Evolutionary conservation across 2,329 filamentous ascomycete species (phyloP).

Genomic region (Sporothrix pallida): DNA sequence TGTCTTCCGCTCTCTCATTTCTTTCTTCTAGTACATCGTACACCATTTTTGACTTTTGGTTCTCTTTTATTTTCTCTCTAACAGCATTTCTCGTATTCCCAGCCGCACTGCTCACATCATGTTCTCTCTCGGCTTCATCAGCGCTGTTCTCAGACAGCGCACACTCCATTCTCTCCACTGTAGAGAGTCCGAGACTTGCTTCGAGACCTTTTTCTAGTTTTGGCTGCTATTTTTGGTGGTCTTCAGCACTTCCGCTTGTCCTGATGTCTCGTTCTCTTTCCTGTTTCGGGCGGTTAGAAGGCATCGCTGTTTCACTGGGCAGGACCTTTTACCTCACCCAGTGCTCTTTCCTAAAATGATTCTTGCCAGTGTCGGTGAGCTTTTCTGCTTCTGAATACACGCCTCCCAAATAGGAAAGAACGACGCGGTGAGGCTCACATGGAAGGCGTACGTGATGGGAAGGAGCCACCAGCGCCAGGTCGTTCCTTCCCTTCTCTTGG

Average conservation of each 20-base stretch:
- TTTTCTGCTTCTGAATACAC: neutral
- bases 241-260: neutral
- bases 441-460: neutral
- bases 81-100: neutral
- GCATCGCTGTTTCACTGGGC: conserved; percentile 2
- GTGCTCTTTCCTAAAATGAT: neutral
- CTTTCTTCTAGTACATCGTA: no score
- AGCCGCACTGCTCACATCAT: neutral
- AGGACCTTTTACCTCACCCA: neutral
- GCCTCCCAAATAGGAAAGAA: conserved; percentile 20
- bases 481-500: neutral
- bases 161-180: no score
- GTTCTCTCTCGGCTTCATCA: neutral
- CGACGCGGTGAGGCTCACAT: neutral
- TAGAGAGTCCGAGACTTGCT: neutral
- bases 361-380: neutral
- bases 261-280: neutral
- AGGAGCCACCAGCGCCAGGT: neutral
- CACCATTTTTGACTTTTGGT: no score
- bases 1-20: conserved; percentile 8
- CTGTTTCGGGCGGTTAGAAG: neutral
- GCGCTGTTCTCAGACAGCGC: neutral
- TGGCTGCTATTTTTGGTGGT: neutral
- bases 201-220: neutral
- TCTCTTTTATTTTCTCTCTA: neutral